These are phyloP conservation scores for Aureobasidium sp. DNA, from an alignment of 2,329 filamentous ascomycete species.

Conservation along the genomic window DNA sequence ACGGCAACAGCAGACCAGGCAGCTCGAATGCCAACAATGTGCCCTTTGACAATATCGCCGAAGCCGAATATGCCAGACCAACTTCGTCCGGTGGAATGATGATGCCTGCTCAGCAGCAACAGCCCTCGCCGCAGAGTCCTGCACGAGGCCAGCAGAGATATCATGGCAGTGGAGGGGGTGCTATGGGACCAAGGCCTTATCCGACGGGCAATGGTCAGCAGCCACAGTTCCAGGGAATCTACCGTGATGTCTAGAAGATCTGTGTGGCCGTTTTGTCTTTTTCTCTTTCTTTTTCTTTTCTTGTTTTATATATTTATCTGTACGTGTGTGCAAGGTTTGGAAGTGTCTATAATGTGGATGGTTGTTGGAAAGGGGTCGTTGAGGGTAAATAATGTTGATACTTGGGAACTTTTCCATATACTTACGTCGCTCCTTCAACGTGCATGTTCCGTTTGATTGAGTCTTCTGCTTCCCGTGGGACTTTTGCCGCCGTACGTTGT, in stretches of 20 bases:
- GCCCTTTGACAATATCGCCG: background rate
- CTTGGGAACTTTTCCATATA: too few species aligned
- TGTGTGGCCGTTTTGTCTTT: too few species aligned
- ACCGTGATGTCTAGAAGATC: background rate
- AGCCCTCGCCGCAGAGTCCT: background rate
- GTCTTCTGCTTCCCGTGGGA: too few species aligned
- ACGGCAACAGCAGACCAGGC: background rate
- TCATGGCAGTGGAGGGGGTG: background rate
- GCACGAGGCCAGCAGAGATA: background rate
- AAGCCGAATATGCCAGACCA: background rate
- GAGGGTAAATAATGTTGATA: too few species aligned
- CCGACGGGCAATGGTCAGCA: background rate
- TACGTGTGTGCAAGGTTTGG: too few species aligned
- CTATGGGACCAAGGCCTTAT: conserved; percentile 1
- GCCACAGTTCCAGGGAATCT: background rate
- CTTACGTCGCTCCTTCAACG: too few species aligned
- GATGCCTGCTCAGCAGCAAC: background rate
- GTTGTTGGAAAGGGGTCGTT: too few species aligned
- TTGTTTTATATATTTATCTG: background rate
- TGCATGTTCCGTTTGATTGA: too few species aligned
- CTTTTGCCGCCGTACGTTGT: too few species aligned
- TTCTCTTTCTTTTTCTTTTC: background rate
- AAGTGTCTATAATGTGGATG: too few species aligned
- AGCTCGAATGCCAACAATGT: background rate
- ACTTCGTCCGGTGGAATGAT: background rate